phyloP scores from a whole-genome alignment of 306 rosid species.

The Coriaria nepalensis region DNA sequence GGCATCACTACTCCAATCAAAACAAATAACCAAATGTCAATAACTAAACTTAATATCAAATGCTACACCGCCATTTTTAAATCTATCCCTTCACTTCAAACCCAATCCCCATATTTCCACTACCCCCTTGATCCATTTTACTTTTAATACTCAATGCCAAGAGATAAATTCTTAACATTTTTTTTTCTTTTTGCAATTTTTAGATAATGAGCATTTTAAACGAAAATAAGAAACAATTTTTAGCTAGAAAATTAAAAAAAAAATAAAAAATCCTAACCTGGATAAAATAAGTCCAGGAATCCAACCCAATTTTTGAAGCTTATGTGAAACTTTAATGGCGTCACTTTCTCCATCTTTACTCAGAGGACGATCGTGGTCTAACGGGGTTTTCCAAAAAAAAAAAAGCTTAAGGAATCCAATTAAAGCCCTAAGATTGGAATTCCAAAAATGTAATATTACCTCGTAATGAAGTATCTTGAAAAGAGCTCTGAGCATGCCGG shows the following conservation, averaged over 20 bases:
- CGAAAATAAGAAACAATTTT: background rate
- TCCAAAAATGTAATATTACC: slow-evolving; percentile 22
- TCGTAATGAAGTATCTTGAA: slow-evolving; percentile 52
- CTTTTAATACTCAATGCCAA: too few relatives aligned
- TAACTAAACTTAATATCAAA: too few relatives aligned
- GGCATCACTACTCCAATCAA: slow-evolving; percentile 52
- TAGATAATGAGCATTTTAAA: background rate
- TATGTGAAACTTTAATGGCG: slow-evolving; percentile 51
- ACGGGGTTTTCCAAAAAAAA: background rate
- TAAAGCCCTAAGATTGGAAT: slow-evolving; percentile 6
- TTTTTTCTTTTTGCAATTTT: too few relatives aligned
- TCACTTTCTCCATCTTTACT: slow-evolving; percentile 69
- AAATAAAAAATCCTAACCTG: slow-evolving; percentile 41
- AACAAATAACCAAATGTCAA: slow-evolving; percentile 5
- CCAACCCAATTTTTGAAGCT: slow-evolving; percentile 79
- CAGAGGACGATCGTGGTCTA: slow-evolving; percentile 92
- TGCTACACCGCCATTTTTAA: too few relatives aligned
- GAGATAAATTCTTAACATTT: too few relatives aligned
- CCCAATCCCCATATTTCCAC: too few relatives aligned
- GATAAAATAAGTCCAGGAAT: slow-evolving; percentile 82
- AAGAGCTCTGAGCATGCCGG: slow-evolving; percentile 76
- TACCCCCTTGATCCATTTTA: too few relatives aligned
- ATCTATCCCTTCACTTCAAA: background rate
- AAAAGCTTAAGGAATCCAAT: background rate
- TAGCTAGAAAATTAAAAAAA: slow-evolving; percentile 10